phyloP scores from a whole-genome alignment of 148 eudicot species.

The Vaccinium macrocarpon region DNA sequence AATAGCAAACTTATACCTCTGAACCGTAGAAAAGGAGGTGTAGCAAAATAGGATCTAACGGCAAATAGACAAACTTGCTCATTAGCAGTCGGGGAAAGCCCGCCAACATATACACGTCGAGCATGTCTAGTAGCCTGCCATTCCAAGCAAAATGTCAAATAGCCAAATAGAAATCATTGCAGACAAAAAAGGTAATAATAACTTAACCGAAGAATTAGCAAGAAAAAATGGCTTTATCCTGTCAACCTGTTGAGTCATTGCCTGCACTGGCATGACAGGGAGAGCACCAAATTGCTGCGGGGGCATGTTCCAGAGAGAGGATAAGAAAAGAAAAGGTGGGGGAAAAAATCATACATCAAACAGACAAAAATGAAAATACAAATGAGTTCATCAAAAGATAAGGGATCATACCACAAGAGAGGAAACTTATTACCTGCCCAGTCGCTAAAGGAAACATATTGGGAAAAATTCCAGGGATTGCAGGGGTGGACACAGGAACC shows the following conservation, averaged over 20 bases:
- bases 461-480: conserved; percentile 72
- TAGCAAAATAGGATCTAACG: too few relatives aligned
- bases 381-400: too few relatives aligned
- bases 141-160: not conserved
- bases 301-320: not conserved
- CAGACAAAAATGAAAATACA: not conserved
- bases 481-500: conserved; percentile 46
- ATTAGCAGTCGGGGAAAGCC: conserved; percentile 86
- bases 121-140: conserved; percentile 96
- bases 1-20: too few relatives aligned
- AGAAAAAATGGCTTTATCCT: not conserved
- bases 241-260: conserved; percentile 98
- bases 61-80: conserved; percentile 60
- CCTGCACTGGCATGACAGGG: conserved; percentile 92
- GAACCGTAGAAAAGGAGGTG: too few relatives aligned
- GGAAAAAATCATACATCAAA: not conserved
- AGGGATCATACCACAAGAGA: too few relatives aligned
- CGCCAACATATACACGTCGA: conserved; percentile 97
- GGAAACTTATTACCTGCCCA: conserved; percentile 46
- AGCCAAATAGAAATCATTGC: not conserved
- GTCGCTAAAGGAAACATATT: conserved; percentile 65
- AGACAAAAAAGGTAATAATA: not conserved
- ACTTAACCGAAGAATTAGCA: not conserved
- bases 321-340: too few relatives aligned
- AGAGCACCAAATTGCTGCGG: conserved; percentile 62